Evolutionary conservation across 495 filamentous ascomycete genomes (phyloP), one percentile per base, ranked within the genome.

Genomic region (Barbatosphaeria neglecta): DNA sequence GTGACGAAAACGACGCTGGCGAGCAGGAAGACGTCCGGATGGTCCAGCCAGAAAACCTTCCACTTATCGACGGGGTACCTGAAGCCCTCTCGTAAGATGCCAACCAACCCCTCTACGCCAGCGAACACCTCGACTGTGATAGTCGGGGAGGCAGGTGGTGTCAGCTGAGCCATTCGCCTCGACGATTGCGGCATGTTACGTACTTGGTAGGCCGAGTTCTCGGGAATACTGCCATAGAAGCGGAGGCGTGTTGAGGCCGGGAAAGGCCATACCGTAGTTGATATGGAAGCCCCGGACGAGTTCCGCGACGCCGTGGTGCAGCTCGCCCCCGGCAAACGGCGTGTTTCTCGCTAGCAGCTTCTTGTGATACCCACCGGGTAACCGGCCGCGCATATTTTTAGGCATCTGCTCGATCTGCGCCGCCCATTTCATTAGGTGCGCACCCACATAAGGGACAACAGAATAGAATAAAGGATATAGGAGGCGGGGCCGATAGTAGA

Each of bases 181-280:
- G 25, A 2, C 2, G 8, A 10, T 15, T 42, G n/a, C 0, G 19
- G 42, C 13, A n/a, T 24, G 22, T 57, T 76, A 48, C 31, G 11
- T 78, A 90, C 86, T 58, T 37, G 92, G 92, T 18, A 98, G 67
- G 8, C 82, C 78, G 20, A 97, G 70, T 39, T 84, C 74, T 50
- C 73, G 81, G 22, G 93, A 74, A 47, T 83, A 82, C 33, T 81
- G 74, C 47, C 82, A 78, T 8, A 88, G 59, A 16, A 94, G 52
- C 5, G 84, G 61, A 5, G 80, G 73, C 16, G 64, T 59, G 46
- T 94, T 93, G 31, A 95, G 53, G 0, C 77, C 64, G 1, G 92
- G 90, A 44, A 95, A 80, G 0, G 64, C 56, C 54, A 95, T 69
- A 16, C 75, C 77, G 56, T 85, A 90, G 22, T 83, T 76, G 38